Evolutionary conservation across 179 eudicot genomes (phyloP).

Genomic region (Monotropa hypopitys): DNA sequence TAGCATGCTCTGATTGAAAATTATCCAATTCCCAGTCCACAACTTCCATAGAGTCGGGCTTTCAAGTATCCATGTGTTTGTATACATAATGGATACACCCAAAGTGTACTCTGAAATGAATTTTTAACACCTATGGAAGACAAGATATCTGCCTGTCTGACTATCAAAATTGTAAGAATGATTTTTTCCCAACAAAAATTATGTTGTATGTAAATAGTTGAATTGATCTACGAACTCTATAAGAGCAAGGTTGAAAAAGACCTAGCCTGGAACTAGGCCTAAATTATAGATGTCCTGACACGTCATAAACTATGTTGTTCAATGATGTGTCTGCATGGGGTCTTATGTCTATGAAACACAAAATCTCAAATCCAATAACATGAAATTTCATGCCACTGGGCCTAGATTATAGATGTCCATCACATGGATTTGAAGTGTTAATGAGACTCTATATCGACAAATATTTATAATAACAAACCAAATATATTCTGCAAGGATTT

Average conservation of each 20-base stretch:
- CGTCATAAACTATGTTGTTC: too few species aligned
- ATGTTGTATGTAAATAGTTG: neutral
- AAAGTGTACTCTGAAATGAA: neutral
- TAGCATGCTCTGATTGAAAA: neutral
- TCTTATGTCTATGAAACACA: neutral
- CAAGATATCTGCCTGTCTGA: neutral
- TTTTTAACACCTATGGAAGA: too few species aligned
- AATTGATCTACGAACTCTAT: neutral
- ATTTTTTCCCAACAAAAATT: neutral
- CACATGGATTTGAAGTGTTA: neutral
- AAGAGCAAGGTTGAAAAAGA: neutral
- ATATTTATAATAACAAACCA: neutral
- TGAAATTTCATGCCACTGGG: neutral
- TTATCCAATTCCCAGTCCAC: neutral
- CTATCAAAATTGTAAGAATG: neutral
- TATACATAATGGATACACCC: neutral
- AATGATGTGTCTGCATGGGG: neutral
- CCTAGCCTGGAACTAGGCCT: neutral
- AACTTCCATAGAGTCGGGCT: neutral
- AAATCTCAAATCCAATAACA: neutral
- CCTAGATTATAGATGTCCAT: neutral
- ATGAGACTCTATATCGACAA: neutral
- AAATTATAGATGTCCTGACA: too few species aligned
- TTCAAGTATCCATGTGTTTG: neutral
- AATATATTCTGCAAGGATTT: neutral